Evolutionary conservation across 2,329 filamentous ascomycete genomes (phyloP).

Genomic region (Trichoderma asperellum): DNA sequence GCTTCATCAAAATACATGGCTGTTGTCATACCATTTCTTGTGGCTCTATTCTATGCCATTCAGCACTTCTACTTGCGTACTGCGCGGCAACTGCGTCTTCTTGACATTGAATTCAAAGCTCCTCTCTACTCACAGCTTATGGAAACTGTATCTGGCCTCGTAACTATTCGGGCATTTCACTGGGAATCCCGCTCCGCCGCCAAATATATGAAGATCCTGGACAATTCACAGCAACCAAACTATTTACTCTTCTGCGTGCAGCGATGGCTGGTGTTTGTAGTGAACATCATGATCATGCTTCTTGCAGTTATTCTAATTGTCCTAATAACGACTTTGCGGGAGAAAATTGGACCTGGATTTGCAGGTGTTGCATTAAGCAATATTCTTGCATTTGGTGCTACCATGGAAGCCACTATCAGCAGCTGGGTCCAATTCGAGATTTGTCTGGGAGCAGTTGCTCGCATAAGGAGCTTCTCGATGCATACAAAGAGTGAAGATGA

Average conservation of each 20-base stretch:
- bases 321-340: conserved; percentile 33
- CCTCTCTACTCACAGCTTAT: conserved; percentile 45
- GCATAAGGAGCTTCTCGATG: background rate
- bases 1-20: conserved; percentile 45
- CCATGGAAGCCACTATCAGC: background rate
- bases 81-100: conserved; percentile 43
- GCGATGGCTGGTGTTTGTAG: conserved; percentile 54
- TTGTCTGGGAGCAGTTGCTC: conserved; percentile 4
- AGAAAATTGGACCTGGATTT: conserved; percentile 34
- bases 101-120: conserved; percentile 44
- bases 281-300: conserved; percentile 47
- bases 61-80: conserved; percentile 42
- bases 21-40: conserved; percentile 49
- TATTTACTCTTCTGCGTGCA: conserved; percentile 57
- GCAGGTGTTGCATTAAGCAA: conserved; percentile 34
- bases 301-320: conserved; percentile 36
- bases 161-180: conserved; percentile 54
- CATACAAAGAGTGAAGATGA: conserved; percentile 30
- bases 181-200: conserved; percentile 49
- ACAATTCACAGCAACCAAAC: conserved; percentile 54
- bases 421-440: conserved; percentile 16
- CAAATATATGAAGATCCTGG: conserved; percentile 48
- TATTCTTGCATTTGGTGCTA: background rate
- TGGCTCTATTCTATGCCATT: conserved; percentile 34
- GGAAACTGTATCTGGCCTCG: conserved; percentile 52